Evolutionary conservation across 2,329 filamentous ascomycete genomes (phyloP), one percentile per base, ranked within the genome.

Genomic region (Monilinia vaccinii-corymbosi): DNA sequence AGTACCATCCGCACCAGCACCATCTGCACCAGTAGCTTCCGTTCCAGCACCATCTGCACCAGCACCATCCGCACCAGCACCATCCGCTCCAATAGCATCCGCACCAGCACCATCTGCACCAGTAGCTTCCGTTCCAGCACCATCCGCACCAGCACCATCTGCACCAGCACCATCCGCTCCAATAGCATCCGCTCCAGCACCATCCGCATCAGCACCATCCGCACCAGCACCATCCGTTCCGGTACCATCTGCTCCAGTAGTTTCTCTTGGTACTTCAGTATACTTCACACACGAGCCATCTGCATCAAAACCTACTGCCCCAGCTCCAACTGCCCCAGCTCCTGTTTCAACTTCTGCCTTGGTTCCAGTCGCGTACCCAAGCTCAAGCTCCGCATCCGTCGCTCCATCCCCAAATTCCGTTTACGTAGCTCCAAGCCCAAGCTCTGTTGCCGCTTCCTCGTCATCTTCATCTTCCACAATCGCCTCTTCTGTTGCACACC

Each of bases 401-500:
- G 51, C 51, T 23, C 51, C 51, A 1, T 53, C 53, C 8, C 38
- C 34, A 6, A 40, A 11, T 14, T 21, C 40, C 11, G 40, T 46
- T n/a, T 45, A 31, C 2, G 38, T 40, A 14, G 55, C 25, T 5
- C 32, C 45, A 49, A 40, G 44, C 13, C 40, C 50, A 3, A 31
- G 25, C 10, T 36, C 53, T 7, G 44, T 47, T 11, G 23, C n/a
- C 6, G 60, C 59, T 25, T 52, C n/a, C 8, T 11, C 61, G 45
- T 65, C 62, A 64, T 67, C 64, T 63, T 65, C 62, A 64, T 67
- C 64, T 63, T 71, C 61, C 70, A 72, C 64, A 75, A 77, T 68
- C 67, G 70, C 68, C 42, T 61, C 48, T 48, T 49, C 60, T 36
- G 51, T 50, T 32, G 42, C 59, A 42, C 28, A 53, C n/a, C 28